These are phyloP conservation scores for Metschnikowia henanensis DNA, from an alignment of 805 yeast species.

Conservation along the genomic window DNA sequence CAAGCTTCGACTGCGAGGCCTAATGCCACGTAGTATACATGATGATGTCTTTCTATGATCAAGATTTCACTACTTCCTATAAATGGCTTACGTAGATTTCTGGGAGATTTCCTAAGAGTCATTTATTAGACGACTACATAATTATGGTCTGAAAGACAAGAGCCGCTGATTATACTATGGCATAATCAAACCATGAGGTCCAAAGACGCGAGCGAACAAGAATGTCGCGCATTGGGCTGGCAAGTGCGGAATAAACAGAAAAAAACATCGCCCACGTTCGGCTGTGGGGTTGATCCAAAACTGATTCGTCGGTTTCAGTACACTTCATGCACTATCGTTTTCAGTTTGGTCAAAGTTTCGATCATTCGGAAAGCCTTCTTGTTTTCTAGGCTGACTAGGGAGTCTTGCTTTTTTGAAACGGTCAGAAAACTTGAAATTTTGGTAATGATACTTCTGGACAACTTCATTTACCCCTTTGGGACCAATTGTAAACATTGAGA, in stretches of 20 bases:
- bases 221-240: slow-evolving; percentile 8
- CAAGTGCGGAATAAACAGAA: slow-evolving; percentile 5
- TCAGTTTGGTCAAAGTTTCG: no score
- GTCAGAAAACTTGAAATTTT: background rate
- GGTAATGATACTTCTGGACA: background rate
- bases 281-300: no score
- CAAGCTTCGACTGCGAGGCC: background rate
- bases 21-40: background rate
- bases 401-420: no score
- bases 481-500: background rate
- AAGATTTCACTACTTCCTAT: background rate
- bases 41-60: background rate
- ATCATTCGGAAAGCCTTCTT: no score
- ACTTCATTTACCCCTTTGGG: background rate
- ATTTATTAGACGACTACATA: no score
- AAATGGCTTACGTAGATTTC: no score
- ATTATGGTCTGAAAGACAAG: background rate
- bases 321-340: background rate
- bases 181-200: background rate
- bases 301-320: no score
- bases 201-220: slow-evolving; percentile 3
- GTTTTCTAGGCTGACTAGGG: no score
- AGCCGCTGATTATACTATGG: background rate
- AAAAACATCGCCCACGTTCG: background rate
- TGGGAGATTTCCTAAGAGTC: no score